phyloP scores from a whole-genome alignment of 2,329 filamentous ascomycete species.

The Stromatinia cepivora region DNA sequence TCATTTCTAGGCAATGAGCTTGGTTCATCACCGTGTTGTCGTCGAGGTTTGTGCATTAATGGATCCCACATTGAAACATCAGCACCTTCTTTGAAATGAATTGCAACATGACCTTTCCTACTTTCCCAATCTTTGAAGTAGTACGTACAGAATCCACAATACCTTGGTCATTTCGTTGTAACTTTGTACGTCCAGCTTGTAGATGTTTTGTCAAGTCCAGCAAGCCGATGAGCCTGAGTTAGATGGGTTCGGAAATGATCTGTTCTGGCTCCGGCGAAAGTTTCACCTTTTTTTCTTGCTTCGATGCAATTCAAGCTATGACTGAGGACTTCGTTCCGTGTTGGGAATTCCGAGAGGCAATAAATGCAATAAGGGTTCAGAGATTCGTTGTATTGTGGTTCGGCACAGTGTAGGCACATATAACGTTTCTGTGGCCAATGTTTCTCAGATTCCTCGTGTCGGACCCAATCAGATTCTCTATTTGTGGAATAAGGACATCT shows the following conservation, averaged over 20 bases:
- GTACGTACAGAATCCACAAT: background rate
- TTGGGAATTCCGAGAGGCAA: background rate
- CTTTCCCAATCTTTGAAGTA: background rate
- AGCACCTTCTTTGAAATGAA: background rate
- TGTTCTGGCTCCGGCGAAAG: background rate
- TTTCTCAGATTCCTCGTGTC: background rate
- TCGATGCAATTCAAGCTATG: background rate
- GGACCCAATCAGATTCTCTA: background rate
- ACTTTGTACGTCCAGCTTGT: background rate
- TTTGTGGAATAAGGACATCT: background rate
- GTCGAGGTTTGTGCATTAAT: background rate
- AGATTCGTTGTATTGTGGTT: background rate
- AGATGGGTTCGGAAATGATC: background rate
- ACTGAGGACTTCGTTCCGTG: background rate
- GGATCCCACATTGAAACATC: background rate
- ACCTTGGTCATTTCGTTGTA: background rate
- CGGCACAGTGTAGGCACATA: background rate
- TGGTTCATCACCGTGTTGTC: background rate
- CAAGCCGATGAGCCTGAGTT: too few species aligned
- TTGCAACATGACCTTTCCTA: background rate
- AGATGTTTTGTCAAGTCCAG: background rate
- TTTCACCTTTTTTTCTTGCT: background rate
- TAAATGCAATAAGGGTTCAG: background rate
- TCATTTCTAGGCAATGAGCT: background rate
- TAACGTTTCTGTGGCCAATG: background rate